Percentiles rank a stretch among this genome's conserved stretches.
These are phyloP conservation scores for Russula vinacea DNA, from an alignment of 768 basidiomycete species.

Conservation along the genomic window DNA sequence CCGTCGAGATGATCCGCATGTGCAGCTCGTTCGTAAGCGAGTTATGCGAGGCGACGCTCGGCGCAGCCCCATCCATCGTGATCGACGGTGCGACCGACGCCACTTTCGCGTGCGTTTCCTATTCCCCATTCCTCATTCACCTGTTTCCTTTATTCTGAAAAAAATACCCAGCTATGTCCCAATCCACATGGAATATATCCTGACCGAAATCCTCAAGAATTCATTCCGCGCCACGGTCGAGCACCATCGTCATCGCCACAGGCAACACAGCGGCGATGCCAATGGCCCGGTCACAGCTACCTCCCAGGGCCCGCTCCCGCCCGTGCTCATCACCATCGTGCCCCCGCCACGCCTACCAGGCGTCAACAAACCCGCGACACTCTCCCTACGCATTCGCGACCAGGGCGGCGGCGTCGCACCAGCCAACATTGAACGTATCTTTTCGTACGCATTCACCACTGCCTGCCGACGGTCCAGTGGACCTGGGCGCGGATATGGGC, in stretches of 20 bases:
- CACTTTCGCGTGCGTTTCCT: conserved; percentile 70
- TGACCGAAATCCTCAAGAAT: conserved; percentile 90
- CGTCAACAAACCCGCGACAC: conserved; percentile 43
- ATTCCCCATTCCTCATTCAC: too few species aligned
- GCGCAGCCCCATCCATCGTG: conserved; percentile 59
- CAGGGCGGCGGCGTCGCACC: conserved; percentile 83
- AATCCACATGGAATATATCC: conserved; percentile 86
- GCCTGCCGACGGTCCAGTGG: conserved; percentile 48
- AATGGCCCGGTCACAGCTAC: conserved; percentile 32
- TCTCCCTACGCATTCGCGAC: conserved; percentile 79
- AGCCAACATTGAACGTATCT: conserved; percentile 70
- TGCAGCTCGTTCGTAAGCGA: conserved; percentile 83
- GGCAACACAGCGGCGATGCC: conserved; percentile 32
- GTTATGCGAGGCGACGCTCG: conserved; percentile 81
- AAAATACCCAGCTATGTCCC: conserved; percentile 84
- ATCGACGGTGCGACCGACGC: conserved; percentile 70
- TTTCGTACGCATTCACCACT: conserved; percentile 91
- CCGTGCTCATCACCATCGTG: conserved; percentile 70
- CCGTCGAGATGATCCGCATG: conserved; percentile 67
- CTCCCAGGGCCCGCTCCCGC: conserved; percentile 43
- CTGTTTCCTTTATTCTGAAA: too few species aligned
- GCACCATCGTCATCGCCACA: conserved; percentile 45
- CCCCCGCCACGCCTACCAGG: conserved; percentile 40
- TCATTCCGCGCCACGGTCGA: conserved; percentile 88
- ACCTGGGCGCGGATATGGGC: too few species aligned